Percentiles rank a stretch among this genome's conserved stretches.
These are phyloP conservation scores for Glonium stellatum DNA, from an alignment of 495 filamentous ascomycete species.

Conservation along the genomic window DNA sequence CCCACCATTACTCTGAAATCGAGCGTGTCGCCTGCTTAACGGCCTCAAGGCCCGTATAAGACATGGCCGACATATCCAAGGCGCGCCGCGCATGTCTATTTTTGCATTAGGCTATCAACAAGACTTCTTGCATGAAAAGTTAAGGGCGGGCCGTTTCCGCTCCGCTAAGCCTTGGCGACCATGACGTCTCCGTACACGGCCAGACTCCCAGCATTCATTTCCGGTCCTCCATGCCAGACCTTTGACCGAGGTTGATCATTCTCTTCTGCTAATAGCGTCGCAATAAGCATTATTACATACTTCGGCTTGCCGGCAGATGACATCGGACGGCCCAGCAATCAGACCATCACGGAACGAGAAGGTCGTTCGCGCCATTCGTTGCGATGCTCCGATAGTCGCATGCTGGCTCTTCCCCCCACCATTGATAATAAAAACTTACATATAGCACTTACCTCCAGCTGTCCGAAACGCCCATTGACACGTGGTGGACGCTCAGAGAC, in stretches of 20 bases:
- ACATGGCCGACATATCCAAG: conserved; percentile 35
- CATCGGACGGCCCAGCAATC: too few species aligned
- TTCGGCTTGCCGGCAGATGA: too few species aligned
- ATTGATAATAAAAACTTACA: background rate
- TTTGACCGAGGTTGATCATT: too few species aligned
- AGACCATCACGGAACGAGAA: background rate
- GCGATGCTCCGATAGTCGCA: conserved; percentile 1
- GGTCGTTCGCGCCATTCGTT: background rate
- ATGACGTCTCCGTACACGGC: too few species aligned
- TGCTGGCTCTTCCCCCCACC: background rate
- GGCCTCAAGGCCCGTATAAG: conserved; percentile 19
- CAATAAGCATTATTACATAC: too few species aligned
- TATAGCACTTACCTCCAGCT: background rate
- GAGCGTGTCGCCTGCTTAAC: conserved; percentile 7
- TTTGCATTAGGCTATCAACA: too few species aligned
- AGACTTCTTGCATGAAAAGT: too few species aligned
- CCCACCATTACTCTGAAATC: conserved; percentile 27
- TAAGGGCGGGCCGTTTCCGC: too few species aligned
- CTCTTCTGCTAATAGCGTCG: too few species aligned
- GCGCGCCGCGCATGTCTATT: conserved; percentile 22
- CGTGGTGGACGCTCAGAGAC: background rate
- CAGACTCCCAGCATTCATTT: too few species aligned
- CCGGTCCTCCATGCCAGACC: too few species aligned
- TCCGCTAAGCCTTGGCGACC: too few species aligned
- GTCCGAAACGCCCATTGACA: background rate